Base-by-base conservation (phyloP, 768 basidiomycete genomes). In the Lentinula lateritia region DNA sequence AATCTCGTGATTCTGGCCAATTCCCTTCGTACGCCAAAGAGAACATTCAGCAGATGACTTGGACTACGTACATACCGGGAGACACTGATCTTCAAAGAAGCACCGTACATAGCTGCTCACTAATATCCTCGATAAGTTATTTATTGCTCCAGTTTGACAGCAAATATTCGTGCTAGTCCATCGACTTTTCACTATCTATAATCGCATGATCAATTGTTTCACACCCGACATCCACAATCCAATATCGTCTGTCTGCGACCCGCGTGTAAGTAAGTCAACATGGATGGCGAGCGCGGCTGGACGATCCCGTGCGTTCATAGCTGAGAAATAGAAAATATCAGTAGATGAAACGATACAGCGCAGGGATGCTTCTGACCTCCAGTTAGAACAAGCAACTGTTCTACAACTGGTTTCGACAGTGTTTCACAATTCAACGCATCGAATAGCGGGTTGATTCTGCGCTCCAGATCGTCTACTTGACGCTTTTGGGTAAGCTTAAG, bases 361-460 rank as follows among this genome's bases (percentile, higher is more conserved):
- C 32, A 52, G 48, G 3, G 18, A 5, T 1, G 12, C 16, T 43
- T 68, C 79, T 46, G 64, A 95, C 94, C 95, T 78, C 83, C 79
- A 3, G 85, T 80, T 48, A 98, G 78, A 45, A 86, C 83, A 20
- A 85, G 68, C 35, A 97, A 75, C 65, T 90, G 85, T 46, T 90
- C 89, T 13, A 90, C 81, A 23, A 92, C 86, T 10, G 82, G 71
- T 62, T 78, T 76, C 13, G 92, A 88, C 18, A 97, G 70, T 6
- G 90, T 90, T 67, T 93, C 81, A 69, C 92, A 94, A 72, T 98
- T 97, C 66, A 98, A 74, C n/a, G 87, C 88, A 69, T 97, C 95
- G 68, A 95, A 97, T 50, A 98, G 73, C 0, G 87, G 83, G 69
- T 88, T 94, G 66, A 96, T 79, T 36, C 95, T 83, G 18, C 93